Evolutionary conservation across 305 asterid genomes (phyloP), one percentile per base, ranked within the genome.

Genomic region (Fraxinus sp.): DNA sequence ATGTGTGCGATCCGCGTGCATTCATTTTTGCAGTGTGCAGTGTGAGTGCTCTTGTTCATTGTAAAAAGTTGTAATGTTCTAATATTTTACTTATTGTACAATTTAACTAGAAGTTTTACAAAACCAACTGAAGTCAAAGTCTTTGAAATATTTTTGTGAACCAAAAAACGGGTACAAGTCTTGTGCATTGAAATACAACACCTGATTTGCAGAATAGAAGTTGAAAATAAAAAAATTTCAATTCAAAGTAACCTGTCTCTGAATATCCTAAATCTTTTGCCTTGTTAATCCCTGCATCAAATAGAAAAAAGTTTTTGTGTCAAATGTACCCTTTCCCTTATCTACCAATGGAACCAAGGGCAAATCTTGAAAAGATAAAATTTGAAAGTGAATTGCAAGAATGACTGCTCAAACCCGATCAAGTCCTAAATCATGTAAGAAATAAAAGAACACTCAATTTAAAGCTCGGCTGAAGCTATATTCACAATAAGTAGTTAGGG

Each of bases 401-500:
- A 64, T 36, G 14, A n/a, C 28, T 68, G 2, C 5, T 46, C 16
- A 20, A 83, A 89, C 81, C 78, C 77, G 82, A 90, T 86, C 83
- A 71, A 87, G 81, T 87, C 88, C 89, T 89, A 89, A 87, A 84
- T 85, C 86, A 55, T 22, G 77, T 26, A 77, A 75, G 22, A 77
- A 74, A 32, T 37, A 26, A 32, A 18, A 36, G 7, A 52, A 8
- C 83, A 83, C 79, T 78, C 85, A 88, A 89, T 86, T 89, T 82
- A 41, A 79, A 79, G 71, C 86, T 76, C 46, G 55, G 85, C 76
- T 72, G 81, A 75, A 64, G 80, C 79, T 55, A 77, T 30, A 77
- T 13, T 84, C 52, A 11, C 49, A 41, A 9, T 9, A 41, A 41
- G 3, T 9, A 41, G 14, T 41, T 0, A 8, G 46, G 57, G 57